Evolutionary conservation across 2,329 filamentous ascomycete genomes (phyloP).

Genomic region (Paracoccidioides lutzii): DNA sequence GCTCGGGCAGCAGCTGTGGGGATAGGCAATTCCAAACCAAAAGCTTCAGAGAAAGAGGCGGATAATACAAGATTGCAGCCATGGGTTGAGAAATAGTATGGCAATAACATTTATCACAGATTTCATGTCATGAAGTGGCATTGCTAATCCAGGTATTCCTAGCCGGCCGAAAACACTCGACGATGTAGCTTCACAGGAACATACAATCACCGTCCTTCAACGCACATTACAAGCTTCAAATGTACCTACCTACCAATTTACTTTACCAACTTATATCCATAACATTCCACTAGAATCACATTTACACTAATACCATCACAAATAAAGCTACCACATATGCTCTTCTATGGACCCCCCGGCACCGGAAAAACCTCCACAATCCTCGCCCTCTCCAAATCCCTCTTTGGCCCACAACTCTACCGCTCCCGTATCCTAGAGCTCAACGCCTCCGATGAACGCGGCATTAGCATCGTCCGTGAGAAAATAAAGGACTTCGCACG

Average conservation of each 20-base stretch:
- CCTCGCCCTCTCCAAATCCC: constrained; percentile 89
- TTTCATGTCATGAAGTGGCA: background rate
- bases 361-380: constrained; percentile 98
- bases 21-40: constrained; percentile 55
- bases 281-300: background rate
- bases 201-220: constrained; percentile 85
- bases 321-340: constrained; percentile 79
- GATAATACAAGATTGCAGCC: constrained; percentile 61
- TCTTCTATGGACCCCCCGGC: constrained; percentile 95
- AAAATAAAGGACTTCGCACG: constrained; percentile 98
- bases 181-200: constrained; percentile 95
- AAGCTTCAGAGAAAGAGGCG: constrained; percentile 48
- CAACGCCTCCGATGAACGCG: constrained; percentile 97
- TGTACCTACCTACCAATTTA: constrained; percentile 32
- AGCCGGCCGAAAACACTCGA: constrained; percentile 87
- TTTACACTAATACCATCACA: constrained; percentile 3
- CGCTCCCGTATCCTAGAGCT: constrained; percentile 93
- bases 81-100: constrained; percentile 98
- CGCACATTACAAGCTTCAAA: constrained; percentile 91
- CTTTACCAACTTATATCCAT: background rate
- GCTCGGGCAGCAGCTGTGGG: constrained; percentile 62
- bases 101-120: constrained; percentile 1
- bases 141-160: constrained; percentile 4
- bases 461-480: constrained; percentile 90
- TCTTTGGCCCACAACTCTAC: constrained; percentile 90